phyloP scores from a whole-genome alignment of 2,329 filamentous ascomycete genomes.

The Tolypocladium guangdongense region DNA sequence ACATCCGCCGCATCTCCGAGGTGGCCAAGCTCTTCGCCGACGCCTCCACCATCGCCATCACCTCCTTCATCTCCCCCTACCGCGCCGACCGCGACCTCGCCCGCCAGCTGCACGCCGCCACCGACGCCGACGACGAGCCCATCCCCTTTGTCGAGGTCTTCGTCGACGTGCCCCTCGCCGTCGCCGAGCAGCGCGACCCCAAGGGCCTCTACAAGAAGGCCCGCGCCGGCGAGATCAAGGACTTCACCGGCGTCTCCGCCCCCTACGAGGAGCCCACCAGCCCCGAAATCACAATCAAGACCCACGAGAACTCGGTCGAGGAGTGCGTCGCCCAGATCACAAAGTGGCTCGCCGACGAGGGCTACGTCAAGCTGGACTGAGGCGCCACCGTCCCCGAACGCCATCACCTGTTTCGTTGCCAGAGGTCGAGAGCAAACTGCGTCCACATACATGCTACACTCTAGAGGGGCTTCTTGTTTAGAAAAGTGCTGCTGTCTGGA shows the following conservation, averaged over 20 bases:
- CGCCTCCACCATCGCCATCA: conserved; percentile 74
- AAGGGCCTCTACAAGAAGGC: conserved; percentile 99
- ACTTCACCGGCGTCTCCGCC: conserved; percentile 91
- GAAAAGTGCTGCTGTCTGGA: neutral
- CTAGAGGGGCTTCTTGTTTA: neutral
- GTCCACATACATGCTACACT: neutral
- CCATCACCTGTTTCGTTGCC: neutral
- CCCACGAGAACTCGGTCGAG: conserved; percentile 72
- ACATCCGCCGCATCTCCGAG: conserved; percentile 93
- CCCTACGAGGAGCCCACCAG: conserved; percentile 85
- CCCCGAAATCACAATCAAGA: conserved; percentile 80
- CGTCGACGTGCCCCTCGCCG: conserved; percentile 82
- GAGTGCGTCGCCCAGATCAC: conserved; percentile 82
- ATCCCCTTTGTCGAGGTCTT: conserved; percentile 90
- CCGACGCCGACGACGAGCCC: conserved; percentile 48
- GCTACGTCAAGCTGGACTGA: conserved; percentile 24
- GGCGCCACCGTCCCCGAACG: no score
- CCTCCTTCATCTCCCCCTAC: conserved; percentile 96
- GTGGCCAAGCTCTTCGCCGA: conserved; percentile 95
- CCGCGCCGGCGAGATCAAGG: conserved; percentile 83
- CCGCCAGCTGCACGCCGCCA: conserved; percentile 61
- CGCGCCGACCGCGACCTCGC: conserved; percentile 75
- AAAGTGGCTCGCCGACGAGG: conserved; percentile 62
- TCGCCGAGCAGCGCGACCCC: conserved; percentile 88
- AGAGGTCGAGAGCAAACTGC: neutral